These are phyloP conservation scores for Trametes elegans DNA, from an alignment of 768 basidiomycete species.

Conservation along the genomic window DNA sequence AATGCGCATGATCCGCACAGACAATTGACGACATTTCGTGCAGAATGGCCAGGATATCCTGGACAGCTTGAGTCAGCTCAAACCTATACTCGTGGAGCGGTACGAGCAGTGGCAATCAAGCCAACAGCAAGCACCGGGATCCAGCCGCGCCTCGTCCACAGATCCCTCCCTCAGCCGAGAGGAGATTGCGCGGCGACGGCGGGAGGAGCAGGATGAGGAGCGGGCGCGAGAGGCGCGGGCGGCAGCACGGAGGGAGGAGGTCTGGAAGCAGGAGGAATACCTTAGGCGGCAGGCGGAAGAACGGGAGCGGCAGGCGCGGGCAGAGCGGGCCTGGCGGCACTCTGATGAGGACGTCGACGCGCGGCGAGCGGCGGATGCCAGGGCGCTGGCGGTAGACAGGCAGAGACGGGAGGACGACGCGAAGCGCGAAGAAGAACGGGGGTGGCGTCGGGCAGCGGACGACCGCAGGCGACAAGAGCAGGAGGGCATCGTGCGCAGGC, in stretches of 20 bases:
- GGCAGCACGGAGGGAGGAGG: constrained; percentile 33
- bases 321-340: constrained; percentile 20
- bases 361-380: constrained; percentile 22
- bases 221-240: constrained; percentile 38
- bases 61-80: constrained; percentile 60
- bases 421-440: constrained; percentile 20
- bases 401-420: constrained; percentile 32
- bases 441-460: constrained; percentile 26
- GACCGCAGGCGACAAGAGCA: constrained; percentile 46
- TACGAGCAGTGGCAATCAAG: constrained; percentile 55
- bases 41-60: constrained; percentile 79
- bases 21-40: background rate
- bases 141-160: constrained; percentile 17
- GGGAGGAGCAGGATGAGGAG: constrained; percentile 36
- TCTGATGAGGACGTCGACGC: constrained; percentile 20
- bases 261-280: constrained; percentile 33
- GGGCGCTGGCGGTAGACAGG: constrained; percentile 20
- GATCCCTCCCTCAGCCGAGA: constrained; percentile 23
- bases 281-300: constrained; percentile 25
- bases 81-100: constrained; percentile 59
- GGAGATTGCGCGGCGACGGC: constrained; percentile 27
- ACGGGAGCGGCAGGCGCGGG: constrained; percentile 20
- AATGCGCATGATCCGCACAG: no score
- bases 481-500: constrained; percentile 54
- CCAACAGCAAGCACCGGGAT: constrained; percentile 6